Percentiles rank a stretch among this genome's conserved stretches.
Evolutionary conservation across 176 grass and related monocot species (phyloP).

Genomic region (Thinopyrum elongatum): DNA sequence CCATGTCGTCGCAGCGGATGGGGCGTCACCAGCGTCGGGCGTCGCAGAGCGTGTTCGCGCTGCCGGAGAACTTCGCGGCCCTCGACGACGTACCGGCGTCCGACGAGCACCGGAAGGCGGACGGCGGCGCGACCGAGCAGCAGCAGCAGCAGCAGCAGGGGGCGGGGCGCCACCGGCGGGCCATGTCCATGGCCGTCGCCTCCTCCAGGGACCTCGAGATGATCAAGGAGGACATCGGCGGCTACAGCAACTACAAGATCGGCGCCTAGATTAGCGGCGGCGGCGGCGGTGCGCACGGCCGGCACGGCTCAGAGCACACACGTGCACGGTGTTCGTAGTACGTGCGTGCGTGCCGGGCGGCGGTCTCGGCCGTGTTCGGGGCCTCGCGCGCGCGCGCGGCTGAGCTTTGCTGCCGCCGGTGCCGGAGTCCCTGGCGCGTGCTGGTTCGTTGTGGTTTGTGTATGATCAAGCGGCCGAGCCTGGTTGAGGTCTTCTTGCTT

Average conservation of each 20-base stretch:
- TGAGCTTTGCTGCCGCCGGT: neutral
- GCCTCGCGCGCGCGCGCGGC: neutral
- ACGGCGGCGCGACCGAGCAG: constrained; percentile 19
- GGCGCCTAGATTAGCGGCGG: neutral
- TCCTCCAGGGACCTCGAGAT: constrained; percentile 51
- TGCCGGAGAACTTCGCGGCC: constrained; percentile 58
- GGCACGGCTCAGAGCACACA: neutral
- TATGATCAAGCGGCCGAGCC: neutral
- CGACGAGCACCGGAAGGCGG: constrained; percentile 14
- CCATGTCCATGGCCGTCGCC: constrained; percentile 42
- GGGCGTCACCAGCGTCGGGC: constrained; percentile 69
- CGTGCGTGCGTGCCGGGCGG: neutral
- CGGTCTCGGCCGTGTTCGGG: neutral
- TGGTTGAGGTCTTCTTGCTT: neutral
- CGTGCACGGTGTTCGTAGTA: neutral
- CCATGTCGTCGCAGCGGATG: constrained; percentile 59
- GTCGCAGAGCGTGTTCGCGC: constrained; percentile 71
- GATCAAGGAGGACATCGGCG: constrained; percentile 45
- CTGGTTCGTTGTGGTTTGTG: neutral
- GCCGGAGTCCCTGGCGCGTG: neutral
- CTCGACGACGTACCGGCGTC: constrained; percentile 35
- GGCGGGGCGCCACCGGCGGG: constrained; percentile 28
- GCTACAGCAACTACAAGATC: constrained; percentile 31
- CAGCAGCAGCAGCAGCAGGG: neutral
- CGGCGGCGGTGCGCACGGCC: neutral